Evolutionary conservation across 495 filamentous ascomycete genomes (phyloP).

Genomic region (Diplogelasinospora grovesii): DNA sequence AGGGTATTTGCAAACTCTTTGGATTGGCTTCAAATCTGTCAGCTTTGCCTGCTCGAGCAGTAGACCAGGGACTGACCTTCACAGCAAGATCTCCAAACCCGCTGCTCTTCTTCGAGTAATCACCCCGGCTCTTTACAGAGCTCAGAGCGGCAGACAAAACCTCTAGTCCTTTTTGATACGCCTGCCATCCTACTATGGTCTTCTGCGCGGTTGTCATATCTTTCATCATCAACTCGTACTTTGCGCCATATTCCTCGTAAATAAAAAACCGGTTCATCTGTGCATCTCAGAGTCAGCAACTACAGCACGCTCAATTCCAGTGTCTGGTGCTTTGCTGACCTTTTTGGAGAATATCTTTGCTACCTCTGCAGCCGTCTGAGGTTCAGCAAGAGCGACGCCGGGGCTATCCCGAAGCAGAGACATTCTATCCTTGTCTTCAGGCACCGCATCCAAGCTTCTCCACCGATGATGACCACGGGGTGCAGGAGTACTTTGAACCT

Average conservation of each 20-base stretch:
- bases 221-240: slow-evolving; percentile 75
- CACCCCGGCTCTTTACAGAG: slow-evolving; percentile 58
- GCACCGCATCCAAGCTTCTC: slow-evolving; percentile 55
- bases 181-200: slow-evolving; percentile 66
- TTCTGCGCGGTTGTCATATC: slow-evolving; percentile 64
- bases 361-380: slow-evolving; percentile 64
- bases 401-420: slow-evolving; percentile 41
- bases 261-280: slow-evolving; percentile 77
- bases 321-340: slow-evolving; percentile 40
- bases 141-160: slow-evolving; percentile 69
- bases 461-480: slow-evolving; percentile 44
- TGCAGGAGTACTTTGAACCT: slow-evolving; percentile 6
- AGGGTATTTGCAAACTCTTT: slow-evolving; percentile 88
- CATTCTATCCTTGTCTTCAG: slow-evolving; percentile 37
- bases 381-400: slow-evolving; percentile 58
- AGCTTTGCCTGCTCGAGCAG: slow-evolving; percentile 7
- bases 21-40: slow-evolving; percentile 65
- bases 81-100: slow-evolving; percentile 82
- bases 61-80: slow-evolving; percentile 52
- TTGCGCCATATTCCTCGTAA: slow-evolving; percentile 83
- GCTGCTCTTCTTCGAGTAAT: slow-evolving; percentile 64
- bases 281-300: slow-evolving; percentile 1
- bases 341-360: slow-evolving; percentile 70
- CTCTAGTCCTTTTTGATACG: slow-evolving; percentile 83
- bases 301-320: background rate